These are phyloP conservation scores for Fragaria iinumae DNA, from an alignment of 306 rosid species.

Conservation along the genomic window DNA sequence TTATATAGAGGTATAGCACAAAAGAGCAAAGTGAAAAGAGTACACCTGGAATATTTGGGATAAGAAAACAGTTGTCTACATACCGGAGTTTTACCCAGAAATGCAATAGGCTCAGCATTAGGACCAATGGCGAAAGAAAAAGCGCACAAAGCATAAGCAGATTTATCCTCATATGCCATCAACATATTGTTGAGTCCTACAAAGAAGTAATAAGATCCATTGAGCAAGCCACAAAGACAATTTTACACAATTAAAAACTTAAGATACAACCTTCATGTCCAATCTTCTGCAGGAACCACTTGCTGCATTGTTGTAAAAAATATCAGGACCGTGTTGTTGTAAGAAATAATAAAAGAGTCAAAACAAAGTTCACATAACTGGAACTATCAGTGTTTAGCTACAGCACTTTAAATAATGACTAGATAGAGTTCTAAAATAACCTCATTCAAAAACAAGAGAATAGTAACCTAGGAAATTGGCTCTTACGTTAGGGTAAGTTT, in stretches of 20 bases:
- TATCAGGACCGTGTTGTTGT: neutral
- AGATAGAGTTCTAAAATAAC: too few relatives aligned
- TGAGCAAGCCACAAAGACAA: slow-evolving; percentile 16
- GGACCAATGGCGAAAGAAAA: slow-evolving; percentile 79
- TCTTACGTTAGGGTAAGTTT: neutral
- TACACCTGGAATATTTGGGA: neutral
- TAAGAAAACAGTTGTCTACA: neutral
- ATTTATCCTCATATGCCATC: slow-evolving; percentile 92
- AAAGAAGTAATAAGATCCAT: slow-evolving; percentile 22
- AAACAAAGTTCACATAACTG: slow-evolving; percentile 4
- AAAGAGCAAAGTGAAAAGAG: neutral
- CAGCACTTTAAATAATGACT: neutral
- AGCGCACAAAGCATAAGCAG: slow-evolving; percentile 82
- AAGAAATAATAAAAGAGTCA: neutral
- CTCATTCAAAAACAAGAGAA: too few relatives aligned
- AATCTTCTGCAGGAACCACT: slow-evolving; percentile 97
- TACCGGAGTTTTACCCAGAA: slow-evolving; percentile 87
- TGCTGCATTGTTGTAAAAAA: slow-evolving; percentile 55
- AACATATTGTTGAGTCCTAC: slow-evolving; percentile 90
- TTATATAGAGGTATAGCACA: neutral
- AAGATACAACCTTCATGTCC: slow-evolving; percentile 75
- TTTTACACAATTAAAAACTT: slow-evolving; percentile 13
- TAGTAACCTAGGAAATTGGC: neutral
- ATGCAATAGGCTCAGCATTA: slow-evolving; percentile 63
- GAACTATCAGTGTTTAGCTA: neutral